Evolutionary conservation across 306 rosid species (phyloP).

Genomic region (Trifolium repens): DNA sequence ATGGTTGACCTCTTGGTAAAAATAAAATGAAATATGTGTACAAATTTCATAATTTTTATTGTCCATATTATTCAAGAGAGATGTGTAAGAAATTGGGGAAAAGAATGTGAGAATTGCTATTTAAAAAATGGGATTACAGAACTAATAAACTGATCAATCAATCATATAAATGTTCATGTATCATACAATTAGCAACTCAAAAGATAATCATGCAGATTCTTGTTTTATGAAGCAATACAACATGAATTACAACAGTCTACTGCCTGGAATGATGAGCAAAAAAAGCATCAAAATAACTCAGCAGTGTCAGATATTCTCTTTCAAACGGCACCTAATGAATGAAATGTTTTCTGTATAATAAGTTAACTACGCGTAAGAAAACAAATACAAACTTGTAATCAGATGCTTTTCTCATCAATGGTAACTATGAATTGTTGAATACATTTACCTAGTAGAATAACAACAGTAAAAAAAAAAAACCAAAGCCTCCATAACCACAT

Average conservation of each 20-base stretch:
- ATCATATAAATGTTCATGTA: background rate
- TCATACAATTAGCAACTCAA: background rate
- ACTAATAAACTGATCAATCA: background rate
- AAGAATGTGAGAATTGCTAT: background rate
- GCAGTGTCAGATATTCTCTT: constrained; percentile 7
- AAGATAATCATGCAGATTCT: background rate
- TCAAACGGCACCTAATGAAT: background rate
- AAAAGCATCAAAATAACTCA: constrained; percentile 24
- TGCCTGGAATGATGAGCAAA: background rate
- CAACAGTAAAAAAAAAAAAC: constrained; percentile 10
- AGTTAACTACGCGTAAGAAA: constrained; percentile 7
- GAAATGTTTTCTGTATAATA: background rate
- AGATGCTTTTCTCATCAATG: constrained; percentile 24
- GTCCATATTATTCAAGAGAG: no score
- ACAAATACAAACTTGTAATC: constrained; percentile 28
- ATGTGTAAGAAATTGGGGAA: background rate
- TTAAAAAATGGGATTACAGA: background rate
- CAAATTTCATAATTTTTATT: no score
- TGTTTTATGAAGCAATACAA: background rate
- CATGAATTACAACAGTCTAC: background rate
- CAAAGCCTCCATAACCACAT: constrained; percentile 2
- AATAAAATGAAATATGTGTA: no score
- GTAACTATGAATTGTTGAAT: constrained; percentile 28
- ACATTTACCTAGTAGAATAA: constrained; percentile 17
- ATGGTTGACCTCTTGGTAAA: no score